Percentiles rank a stretch among this genome's conserved stretches.
phyloP scores from a whole-genome alignment of 2,329 filamentous ascomycete species.

The Chaetomiaceae sp. region DNA sequence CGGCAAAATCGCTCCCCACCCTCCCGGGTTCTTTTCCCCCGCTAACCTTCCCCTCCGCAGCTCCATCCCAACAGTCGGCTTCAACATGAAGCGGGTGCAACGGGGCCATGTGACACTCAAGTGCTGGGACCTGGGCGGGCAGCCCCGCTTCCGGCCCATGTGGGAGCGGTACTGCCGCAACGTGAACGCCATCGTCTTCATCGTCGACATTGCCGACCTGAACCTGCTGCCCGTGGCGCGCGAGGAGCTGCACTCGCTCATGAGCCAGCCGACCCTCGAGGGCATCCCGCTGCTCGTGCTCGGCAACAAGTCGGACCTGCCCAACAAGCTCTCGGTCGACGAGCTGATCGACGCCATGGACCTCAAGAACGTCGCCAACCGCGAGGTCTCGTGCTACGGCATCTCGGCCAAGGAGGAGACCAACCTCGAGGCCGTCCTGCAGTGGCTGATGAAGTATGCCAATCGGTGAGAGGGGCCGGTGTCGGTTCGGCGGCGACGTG shows the following conservation, averaged over 20 bases:
- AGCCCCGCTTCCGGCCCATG: slow-evolving; percentile 96
- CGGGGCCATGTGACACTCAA: slow-evolving; percentile 97
- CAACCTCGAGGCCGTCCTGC: slow-evolving; percentile 92
- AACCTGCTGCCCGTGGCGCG: slow-evolving; percentile 76
- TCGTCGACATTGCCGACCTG: slow-evolving; percentile 90
- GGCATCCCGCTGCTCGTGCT: slow-evolving; percentile 91
- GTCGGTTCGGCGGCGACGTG: neutral
- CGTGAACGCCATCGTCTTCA: slow-evolving; percentile 97
- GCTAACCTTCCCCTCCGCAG: slow-evolving; percentile 51
- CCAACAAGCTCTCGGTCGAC: slow-evolving; percentile 86
- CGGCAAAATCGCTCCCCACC: slow-evolving; percentile 19
- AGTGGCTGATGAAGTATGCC: slow-evolving; percentile 91
- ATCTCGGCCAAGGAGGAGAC: slow-evolving; percentile 99
- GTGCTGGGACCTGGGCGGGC: slow-evolving; percentile 97
- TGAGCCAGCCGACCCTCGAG: slow-evolving; percentile 77
- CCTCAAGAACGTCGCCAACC: slow-evolving; percentile 80
- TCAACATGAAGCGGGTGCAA: slow-evolving; percentile 98
- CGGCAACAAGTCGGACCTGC: slow-evolving; percentile 94
- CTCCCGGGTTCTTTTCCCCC: slow-evolving; percentile 10
- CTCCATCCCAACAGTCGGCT: slow-evolving; percentile 96
- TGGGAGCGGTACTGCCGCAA: slow-evolving; percentile 98
- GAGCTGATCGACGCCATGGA: slow-evolving; percentile 92
- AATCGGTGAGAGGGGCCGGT: slow-evolving; percentile 62
- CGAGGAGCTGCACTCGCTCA: slow-evolving; percentile 86
- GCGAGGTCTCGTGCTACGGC: slow-evolving; percentile 96